A percentile compares a stretch with the other conserved stretches of the same genome.
phyloP scores from a whole-genome alignment of 176 grass and related monocot genomes.

The Chloris gayana region DNA sequence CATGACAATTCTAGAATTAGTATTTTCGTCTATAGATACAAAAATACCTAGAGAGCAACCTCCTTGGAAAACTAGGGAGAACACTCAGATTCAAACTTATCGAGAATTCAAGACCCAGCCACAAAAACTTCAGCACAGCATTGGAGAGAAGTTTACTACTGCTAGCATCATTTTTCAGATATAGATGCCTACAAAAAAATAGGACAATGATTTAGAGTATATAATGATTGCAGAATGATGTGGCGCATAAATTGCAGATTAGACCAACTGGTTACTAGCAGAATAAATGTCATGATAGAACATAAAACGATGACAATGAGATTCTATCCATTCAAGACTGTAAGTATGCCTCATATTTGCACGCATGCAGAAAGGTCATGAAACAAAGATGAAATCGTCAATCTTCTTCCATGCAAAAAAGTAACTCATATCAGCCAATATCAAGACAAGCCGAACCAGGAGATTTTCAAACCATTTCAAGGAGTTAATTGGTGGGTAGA shows the following conservation, averaged over 20 bases:
- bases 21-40: background rate
- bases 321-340: background rate
- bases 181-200: slow-evolving; percentile 38
- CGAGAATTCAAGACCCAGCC: background rate
- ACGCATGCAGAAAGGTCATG: background rate
- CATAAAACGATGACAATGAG: background rate
- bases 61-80: background rate
- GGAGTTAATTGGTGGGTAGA: background rate
- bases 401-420: background rate
- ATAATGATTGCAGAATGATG: background rate
- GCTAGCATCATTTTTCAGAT: background rate
- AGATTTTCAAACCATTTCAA: slow-evolving; percentile 10
- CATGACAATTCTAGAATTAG: background rate
- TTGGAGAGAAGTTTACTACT: background rate
- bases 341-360: background rate
- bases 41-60: background rate
- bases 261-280: background rate
- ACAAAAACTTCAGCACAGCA: background rate
- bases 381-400: background rate
- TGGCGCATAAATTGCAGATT: slow-evolving; percentile 17
- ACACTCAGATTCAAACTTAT: background rate
- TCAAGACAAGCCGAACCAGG: background rate
- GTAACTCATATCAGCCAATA: background rate
- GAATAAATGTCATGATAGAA: background rate
- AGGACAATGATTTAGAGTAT: slow-evolving; percentile 18